These are phyloP conservation scores for Hypoxylon sp. DNA, from an alignment of 2,329 filamentous ascomycete genomes.

Conservation along the genomic window DNA sequence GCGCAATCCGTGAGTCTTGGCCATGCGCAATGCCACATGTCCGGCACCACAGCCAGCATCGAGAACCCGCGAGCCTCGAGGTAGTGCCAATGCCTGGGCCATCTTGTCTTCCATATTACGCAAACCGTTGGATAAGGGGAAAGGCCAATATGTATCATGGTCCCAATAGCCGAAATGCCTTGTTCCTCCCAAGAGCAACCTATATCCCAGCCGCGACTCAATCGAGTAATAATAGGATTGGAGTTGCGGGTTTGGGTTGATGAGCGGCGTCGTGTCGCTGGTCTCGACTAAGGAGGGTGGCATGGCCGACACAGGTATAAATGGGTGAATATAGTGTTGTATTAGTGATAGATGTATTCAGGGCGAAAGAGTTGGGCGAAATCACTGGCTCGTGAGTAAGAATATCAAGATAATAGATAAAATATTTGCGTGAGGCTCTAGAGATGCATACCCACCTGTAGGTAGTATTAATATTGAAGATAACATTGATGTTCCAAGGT, in stretches of 20 bases:
- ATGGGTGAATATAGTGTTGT: neutral
- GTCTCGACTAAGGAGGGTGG: neutral
- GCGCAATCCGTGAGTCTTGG: slow-evolving; percentile 56
- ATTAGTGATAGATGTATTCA: neutral
- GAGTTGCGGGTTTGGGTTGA: slow-evolving; percentile 58
- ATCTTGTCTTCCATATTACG: slow-evolving; percentile 67
- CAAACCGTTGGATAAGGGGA: slow-evolving; percentile 61
- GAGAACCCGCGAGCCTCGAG: slow-evolving; percentile 60
- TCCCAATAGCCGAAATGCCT: slow-evolving; percentile 67
- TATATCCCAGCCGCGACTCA: slow-evolving; percentile 62
- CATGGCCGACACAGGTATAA: slow-evolving; percentile 5
- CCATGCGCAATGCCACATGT: slow-evolving; percentile 65
- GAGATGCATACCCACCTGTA: no score
- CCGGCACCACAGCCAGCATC: slow-evolving; percentile 68
- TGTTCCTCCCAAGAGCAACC: slow-evolving; percentile 62
- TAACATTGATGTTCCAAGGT: neutral
- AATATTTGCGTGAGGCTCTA: neutral
- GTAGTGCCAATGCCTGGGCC: slow-evolving; percentile 56
- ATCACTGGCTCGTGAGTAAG: neutral
- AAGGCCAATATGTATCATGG: slow-evolving; percentile 63
- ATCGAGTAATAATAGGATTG: slow-evolving; percentile 63
- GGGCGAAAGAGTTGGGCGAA: neutral
- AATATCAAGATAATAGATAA: neutral
- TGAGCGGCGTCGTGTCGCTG: slow-evolving; percentile 45
- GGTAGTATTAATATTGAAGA: no score